Evolutionary conservation across 2,329 filamentous ascomycete genomes (phyloP).

Genomic region (Trichoderma simmonsii): DNA sequence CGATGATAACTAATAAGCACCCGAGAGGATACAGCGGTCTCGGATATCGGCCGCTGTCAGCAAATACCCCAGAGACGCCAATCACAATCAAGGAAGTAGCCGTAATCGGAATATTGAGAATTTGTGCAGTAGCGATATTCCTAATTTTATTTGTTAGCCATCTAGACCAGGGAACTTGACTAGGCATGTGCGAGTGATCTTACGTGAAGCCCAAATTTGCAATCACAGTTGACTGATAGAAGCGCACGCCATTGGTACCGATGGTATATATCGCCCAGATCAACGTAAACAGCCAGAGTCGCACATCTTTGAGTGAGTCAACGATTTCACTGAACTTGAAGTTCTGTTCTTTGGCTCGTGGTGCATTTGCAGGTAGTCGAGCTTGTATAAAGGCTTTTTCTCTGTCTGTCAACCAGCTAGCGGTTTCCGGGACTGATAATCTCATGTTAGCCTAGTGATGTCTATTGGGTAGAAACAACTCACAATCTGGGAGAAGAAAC

Average conservation of each 20-base stretch:
- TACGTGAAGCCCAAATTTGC: neutral
- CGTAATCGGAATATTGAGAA: slow-evolving; percentile 48
- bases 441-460: neutral
- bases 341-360: neutral
- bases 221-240: neutral
- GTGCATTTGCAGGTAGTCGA: neutral
- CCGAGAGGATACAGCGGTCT: slow-evolving; percentile 42
- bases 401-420: neutral
- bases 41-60: slow-evolving; percentile 42
- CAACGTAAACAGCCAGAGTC: neutral
- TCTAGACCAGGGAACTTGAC: neutral
- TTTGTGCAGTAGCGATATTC: slow-evolving; percentile 33
- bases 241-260: neutral
- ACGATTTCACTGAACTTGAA: neutral
- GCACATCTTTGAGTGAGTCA: neutral
- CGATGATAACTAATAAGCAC: slow-evolving; percentile 31
- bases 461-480: neutral
- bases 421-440: neutral
- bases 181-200: neutral
- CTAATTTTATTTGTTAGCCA: neutral
- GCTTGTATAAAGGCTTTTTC: neutral
- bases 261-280: neutral
- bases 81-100: slow-evolving; percentile 42
- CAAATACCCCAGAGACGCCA: slow-evolving; percentile 39
- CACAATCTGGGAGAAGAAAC: neutral